Percentiles rank a stretch among this genome's conserved stretches.
Conservation (phyloP, 257 asterid genomes). For the Nicotiana obtusifolia region DNA sequence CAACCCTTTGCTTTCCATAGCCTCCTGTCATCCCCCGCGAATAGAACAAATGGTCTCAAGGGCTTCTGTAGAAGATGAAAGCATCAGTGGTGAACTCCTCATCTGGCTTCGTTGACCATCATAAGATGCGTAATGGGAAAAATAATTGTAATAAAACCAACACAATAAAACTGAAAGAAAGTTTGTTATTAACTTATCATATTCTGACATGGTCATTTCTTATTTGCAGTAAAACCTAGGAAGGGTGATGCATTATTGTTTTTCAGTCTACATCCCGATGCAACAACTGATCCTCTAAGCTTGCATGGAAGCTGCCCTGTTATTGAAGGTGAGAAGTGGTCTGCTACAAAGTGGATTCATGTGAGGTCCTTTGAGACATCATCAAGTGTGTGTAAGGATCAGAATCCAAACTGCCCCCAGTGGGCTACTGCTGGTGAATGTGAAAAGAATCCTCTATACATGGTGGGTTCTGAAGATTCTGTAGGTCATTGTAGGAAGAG, state of each 20-base stretch:
- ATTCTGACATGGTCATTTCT: background rate
- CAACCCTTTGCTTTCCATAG: constrained; percentile 7
- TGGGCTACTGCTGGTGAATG: constrained; percentile 81
- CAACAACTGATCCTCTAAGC: constrained; percentile 66
- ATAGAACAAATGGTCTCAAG: background rate
- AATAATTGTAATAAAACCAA: background rate
- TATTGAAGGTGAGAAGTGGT: constrained; percentile 90
- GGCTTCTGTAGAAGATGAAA: background rate
- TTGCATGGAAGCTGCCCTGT: constrained; percentile 96
- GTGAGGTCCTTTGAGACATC: constrained; percentile 52
- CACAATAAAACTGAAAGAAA: background rate
- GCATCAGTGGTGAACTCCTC: background rate
- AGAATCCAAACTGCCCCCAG: constrained; percentile 37
- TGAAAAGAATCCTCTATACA: constrained; percentile 52
- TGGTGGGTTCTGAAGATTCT: constrained; percentile 42
- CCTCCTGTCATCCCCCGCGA: background rate
- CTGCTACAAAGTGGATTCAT: constrained; percentile 92
- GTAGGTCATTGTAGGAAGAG: constrained; percentile 66
- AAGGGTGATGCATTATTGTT: constrained; percentile 82
- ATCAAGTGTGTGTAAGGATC: constrained; percentile 34
- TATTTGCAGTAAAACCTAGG: constrained; percentile 60
- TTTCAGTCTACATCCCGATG: constrained; percentile 83
- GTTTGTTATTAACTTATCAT: background rate
- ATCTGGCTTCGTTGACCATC: background rate
- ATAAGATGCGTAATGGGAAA: background rate